Conservation (phyloP, 257 asterid genomes). For the Haberlea rhodopensis region DNA sequence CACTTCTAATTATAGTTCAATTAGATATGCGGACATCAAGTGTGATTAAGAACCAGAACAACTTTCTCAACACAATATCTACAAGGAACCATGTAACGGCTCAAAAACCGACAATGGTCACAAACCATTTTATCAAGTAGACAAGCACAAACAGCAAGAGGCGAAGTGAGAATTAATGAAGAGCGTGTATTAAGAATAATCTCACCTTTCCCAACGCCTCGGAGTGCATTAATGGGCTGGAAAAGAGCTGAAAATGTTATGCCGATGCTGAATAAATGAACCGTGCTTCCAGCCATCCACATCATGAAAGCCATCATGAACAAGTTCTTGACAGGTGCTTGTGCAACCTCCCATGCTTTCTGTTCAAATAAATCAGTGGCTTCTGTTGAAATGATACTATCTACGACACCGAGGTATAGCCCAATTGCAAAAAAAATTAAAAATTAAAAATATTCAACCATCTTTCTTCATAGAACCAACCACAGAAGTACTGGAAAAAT, state of each 20-base stretch:
- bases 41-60: constrained; percentile 8
- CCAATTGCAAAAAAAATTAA: not conserved
- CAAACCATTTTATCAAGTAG: constrained; percentile 2
- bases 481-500: not conserved
- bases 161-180: not conserved
- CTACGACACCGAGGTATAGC: not conserved
- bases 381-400: constrained; percentile 3
- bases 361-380: constrained; percentile 31
- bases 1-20: not conserved
- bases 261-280: constrained; percentile 93
- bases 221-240: constrained; percentile 96
- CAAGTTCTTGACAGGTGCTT: constrained; percentile 90
- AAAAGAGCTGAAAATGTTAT: constrained; percentile 93
- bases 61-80: not conserved
- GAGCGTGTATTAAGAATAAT: constrained; percentile 1
- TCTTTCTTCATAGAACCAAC: not conserved
- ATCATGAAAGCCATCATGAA: constrained; percentile 97
- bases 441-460: not conserved
- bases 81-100: constrained; percentile 5
- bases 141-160: not conserved
- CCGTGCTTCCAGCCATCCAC: constrained; percentile 99
- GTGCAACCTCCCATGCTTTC: constrained; percentile 99
- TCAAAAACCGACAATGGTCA: constrained; percentile 13
- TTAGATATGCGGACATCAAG: not conserved
- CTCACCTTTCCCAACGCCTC: constrained; percentile 89